Conservation (phyloP, 768 basidiomycete genomes). For the Leccinum incarnatum region DNA sequence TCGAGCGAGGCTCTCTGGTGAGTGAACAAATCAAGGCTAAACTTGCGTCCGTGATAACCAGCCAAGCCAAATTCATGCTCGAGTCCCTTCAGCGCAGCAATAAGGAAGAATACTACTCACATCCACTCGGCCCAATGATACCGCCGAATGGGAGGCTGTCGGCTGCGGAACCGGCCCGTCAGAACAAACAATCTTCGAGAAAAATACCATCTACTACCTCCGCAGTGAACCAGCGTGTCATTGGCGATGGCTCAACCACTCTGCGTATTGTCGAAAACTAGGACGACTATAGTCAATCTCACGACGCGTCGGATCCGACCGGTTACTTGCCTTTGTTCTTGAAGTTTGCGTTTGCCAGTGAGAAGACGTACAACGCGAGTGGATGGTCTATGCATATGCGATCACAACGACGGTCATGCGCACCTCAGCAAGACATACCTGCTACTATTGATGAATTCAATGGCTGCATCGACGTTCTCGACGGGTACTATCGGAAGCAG, state of each 20-base stretch:
- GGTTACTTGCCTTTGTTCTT: slow-evolving; percentile 56
- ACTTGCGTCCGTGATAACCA: too few relatives aligned
- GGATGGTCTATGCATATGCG: slow-evolving; percentile 58
- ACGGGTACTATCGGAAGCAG: slow-evolving; percentile 73
- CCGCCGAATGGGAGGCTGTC: slow-evolving; percentile 75
- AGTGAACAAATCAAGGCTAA: too few relatives aligned
- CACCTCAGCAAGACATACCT: slow-evolving; percentile 37
- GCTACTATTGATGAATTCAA: slow-evolving; percentile 57
- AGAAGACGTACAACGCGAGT: slow-evolving; percentile 76
- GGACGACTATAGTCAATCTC: background rate
- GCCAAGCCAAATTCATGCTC: too few relatives aligned
- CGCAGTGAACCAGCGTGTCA: slow-evolving; percentile 62
- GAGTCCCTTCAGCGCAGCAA: too few relatives aligned
- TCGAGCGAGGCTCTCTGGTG: too few relatives aligned
- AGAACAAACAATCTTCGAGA: background rate
- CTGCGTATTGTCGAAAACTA: slow-evolving; percentile 67
- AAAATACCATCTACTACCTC: slow-evolving; percentile 36
- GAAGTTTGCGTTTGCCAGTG: slow-evolving; percentile 44
- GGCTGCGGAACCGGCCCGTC: slow-evolving; percentile 28
- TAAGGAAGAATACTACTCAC: too few relatives aligned
- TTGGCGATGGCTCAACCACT: slow-evolving; percentile 72
- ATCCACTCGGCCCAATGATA: slow-evolving; percentile 40
- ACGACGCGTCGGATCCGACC: background rate
- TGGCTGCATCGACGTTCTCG: slow-evolving; percentile 66
- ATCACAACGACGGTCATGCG: background rate